Evolutionary conservation across 805 yeast genomes (phyloP).

Genomic region (Maudiozyma serrabonitensis): DNA sequence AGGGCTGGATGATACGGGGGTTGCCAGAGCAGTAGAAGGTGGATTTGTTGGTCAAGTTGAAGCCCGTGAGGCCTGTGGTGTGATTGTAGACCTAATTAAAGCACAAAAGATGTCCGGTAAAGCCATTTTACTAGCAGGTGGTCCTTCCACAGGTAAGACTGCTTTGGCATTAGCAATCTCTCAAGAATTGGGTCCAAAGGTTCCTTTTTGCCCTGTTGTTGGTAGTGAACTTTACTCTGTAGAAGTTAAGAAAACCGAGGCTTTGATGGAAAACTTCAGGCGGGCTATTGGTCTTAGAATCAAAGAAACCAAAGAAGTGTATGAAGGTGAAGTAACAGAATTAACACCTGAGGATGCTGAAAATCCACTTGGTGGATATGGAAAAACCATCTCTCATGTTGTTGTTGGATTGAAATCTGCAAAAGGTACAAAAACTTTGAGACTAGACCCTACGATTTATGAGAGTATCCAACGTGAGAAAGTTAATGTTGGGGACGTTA

Average conservation of each 20-base stretch:
- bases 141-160: slow-evolving; percentile 97
- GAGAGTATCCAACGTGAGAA: slow-evolving; percentile 92
- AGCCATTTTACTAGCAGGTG: slow-evolving; percentile 92
- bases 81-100: slow-evolving; percentile 86
- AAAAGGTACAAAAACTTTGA: slow-evolving; percentile 78
- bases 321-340: slow-evolving; percentile 97
- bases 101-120: slow-evolving; percentile 89
- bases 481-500: slow-evolving; percentile 91
- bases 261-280: slow-evolving; percentile 91
- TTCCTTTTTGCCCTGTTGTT: slow-evolving; percentile 95
- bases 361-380: slow-evolving; percentile 95
- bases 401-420: slow-evolving; percentile 89
- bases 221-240: slow-evolving; percentile 91
- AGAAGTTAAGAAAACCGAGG: slow-evolving; percentile 95
- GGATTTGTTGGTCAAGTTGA: slow-evolving; percentile 70
- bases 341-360: slow-evolving; percentile 93
- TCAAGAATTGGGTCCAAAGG: slow-evolving; percentile 93
- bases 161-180: slow-evolving; percentile 94
- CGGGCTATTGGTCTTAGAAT: slow-evolving; percentile 93
- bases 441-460: slow-evolving; percentile 87
- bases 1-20: slow-evolving; percentile 84
- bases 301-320: slow-evolving; percentile 94
- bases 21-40: slow-evolving; percentile 75
- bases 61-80: slow-evolving; percentile 88
- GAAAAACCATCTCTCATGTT: slow-evolving; percentile 91